phyloP scores from a whole-genome alignment of 106 monocot species.

The Posidonia australis region DNA sequence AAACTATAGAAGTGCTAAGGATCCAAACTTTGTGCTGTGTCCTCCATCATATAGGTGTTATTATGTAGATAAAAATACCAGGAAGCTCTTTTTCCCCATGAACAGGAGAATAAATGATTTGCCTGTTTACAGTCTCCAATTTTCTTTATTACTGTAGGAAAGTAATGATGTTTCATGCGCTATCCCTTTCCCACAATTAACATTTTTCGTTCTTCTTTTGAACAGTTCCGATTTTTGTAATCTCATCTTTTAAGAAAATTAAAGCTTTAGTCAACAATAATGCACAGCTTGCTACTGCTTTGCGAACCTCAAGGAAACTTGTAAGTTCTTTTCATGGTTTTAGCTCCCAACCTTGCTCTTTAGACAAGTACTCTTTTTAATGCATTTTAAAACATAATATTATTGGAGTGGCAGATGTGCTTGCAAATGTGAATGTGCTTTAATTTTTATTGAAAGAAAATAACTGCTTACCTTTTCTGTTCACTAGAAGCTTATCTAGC shows the following conservation, averaged over 20 bases:
- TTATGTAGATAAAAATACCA: too few species aligned
- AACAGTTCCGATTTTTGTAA: slow-evolving; percentile 88
- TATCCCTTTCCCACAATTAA: not conserved
- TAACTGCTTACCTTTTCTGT: not conserved
- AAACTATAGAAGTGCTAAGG: too few species aligned
- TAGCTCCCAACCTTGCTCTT: not conserved
- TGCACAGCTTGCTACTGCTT: slow-evolving; percentile 64
- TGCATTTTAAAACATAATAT: not conserved
- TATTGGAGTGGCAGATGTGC: not conserved
- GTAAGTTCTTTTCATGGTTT: slow-evolving; percentile 36
- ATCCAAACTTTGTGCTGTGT: too few species aligned
- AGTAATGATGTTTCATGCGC: too few species aligned
- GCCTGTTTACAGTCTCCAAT: too few species aligned
- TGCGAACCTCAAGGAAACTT: slow-evolving; percentile 81
- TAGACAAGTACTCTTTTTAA: not conserved
- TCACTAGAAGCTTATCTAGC: not conserved
- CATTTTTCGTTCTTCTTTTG: slow-evolving; percentile 14
- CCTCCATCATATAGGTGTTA: too few species aligned
- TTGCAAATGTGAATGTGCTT: too few species aligned
- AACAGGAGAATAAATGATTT: too few species aligned
- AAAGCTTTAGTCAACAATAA: slow-evolving; percentile 69
- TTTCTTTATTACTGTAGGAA: not conserved
- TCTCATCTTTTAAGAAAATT: slow-evolving; percentile 95
- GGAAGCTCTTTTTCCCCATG: too few species aligned
- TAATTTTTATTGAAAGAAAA: too few species aligned